phyloP scores from a whole-genome alignment of 2,329 filamentous ascomycete genomes.

The Tympanopsis confertula region DNA sequence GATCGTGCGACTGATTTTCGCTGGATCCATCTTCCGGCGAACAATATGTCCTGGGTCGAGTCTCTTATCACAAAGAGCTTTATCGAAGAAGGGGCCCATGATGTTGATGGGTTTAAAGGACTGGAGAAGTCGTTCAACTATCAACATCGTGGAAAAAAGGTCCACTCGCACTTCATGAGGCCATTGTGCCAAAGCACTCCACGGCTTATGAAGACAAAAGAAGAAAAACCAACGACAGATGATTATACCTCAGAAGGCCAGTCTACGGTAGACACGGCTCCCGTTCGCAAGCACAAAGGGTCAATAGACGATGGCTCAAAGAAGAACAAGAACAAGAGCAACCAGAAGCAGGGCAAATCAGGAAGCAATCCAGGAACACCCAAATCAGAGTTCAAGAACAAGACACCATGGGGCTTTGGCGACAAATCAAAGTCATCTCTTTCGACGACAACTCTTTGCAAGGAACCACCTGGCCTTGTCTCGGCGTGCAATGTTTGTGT shows the following conservation, averaged over 20 bases:
- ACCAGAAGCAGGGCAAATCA: constrained; percentile 6
- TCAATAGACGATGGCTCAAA: constrained; percentile 9
- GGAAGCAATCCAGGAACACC: constrained; percentile 5
- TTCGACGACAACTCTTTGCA: constrained; percentile 21
- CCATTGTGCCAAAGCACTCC: constrained; percentile 40
- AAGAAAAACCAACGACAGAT: neutral
- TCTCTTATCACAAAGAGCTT: constrained; percentile 52
- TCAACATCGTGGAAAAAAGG: constrained; percentile 43
- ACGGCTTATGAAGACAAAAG: neutral
- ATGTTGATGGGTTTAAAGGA: constrained; percentile 52
- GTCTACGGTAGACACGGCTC: neutral
- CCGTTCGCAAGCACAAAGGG: constrained; percentile 4
- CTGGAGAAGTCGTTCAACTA: constrained; percentile 49
- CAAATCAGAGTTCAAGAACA: constrained; percentile 18
- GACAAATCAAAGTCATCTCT: neutral
- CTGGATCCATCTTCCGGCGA: constrained; percentile 40
- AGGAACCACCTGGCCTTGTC: constrained; percentile 14
- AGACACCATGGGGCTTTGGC: too few relatives aligned
- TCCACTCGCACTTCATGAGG: constrained; percentile 52
- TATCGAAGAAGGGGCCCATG: constrained; percentile 48
- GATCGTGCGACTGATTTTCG: constrained; percentile 33
- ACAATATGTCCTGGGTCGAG: constrained; percentile 48
- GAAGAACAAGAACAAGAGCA: constrained; percentile 6
- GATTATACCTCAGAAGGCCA: neutral
- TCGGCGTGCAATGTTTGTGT: constrained; percentile 15